These are phyloP conservation scores for Aspergillus candidus DNA, from an alignment of 2,329 filamentous ascomycete species.

Conservation along the genomic window DNA sequence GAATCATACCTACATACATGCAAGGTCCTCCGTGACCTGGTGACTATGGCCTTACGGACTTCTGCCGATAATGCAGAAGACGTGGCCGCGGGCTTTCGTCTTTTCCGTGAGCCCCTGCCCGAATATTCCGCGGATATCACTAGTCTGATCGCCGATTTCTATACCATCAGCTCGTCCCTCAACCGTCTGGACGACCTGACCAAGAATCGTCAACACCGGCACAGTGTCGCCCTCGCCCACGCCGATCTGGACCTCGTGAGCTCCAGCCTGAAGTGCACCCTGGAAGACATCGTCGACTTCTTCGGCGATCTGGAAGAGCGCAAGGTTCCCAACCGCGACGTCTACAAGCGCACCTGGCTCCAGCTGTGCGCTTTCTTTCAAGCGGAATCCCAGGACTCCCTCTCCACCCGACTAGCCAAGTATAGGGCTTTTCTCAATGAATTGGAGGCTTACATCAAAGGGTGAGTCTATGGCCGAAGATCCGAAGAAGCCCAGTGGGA, in stretches of 20 bases:
- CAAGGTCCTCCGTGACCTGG: constrained; percentile 5
- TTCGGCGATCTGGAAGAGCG: constrained; percentile 37
- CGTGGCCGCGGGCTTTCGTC: constrained; percentile 45
- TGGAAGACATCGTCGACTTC: constrained; percentile 45
- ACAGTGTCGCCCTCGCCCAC: constrained; percentile 36
- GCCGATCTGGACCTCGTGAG: constrained; percentile 46
- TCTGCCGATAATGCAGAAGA: constrained; percentile 48
- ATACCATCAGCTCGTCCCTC: constrained; percentile 48
- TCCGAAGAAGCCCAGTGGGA: too few relatives aligned
- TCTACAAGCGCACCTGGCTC: constrained; percentile 48
- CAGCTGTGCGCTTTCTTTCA: constrained; percentile 44
- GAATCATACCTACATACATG: not conserved
- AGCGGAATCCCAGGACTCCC: constrained; percentile 40
- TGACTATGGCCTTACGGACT: constrained; percentile 36
- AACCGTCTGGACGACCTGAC: constrained; percentile 43
- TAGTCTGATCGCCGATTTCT: constrained; percentile 49
- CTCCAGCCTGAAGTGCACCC: constrained; percentile 46
- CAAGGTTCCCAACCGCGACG: constrained; percentile 21
- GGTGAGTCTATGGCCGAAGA: constrained; percentile 31
- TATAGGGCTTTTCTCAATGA: constrained; percentile 47
- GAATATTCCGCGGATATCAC: constrained; percentile 49
- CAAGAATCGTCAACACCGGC: constrained; percentile 34
- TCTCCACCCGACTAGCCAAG: constrained; percentile 45
- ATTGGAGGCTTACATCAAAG: constrained; percentile 40
- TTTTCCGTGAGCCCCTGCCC: constrained; percentile 47